Base-by-base conservation (phyloP, 176 grass and related monocot genomes). In the Raddia distichophylla region DNA sequence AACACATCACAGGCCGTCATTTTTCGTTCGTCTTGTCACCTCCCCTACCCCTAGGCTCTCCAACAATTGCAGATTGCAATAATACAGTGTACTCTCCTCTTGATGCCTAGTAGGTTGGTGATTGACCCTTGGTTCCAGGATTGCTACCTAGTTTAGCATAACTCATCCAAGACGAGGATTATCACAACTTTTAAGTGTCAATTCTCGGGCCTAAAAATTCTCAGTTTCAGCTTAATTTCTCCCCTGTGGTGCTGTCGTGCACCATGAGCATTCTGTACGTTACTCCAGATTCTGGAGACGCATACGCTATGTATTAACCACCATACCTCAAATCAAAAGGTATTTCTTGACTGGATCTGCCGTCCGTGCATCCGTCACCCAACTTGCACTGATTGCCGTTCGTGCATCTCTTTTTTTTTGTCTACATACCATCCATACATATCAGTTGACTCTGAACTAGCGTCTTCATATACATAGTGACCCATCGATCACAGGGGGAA, bases 141-240 rank as follows among this genome's bases (percentile, higher is more conserved):
- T 89, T 74, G 64, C 49, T 85, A 81, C 82, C 57, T 89, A 89
- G 87, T n/a, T 70, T 89, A 89, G 82, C 71, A 73, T 78, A 77
- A 85, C 58, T 82, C 82, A 71, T 89, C 32, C 8, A 77, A 89
- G 83, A 85, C 83, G 87, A 81, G 87, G 77, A 77, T 89, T 89
- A 74, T 81, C 87, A 89, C 87, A 89, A 89, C 67, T 89, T 89
- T 89, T 89, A 85, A 89, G 87, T 89, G 87, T 51, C 50, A 53
- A 81, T 89, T 89, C 87, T 89, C 82, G 64, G 0, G n/a, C 66
- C 18, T 77, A 60, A 77, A 77, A 50, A 71, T 85, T 71, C 58
- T 75, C 87, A 7, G 34, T 51, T 64, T 85, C 47, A 85, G 48
- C 64, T 71, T 27, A 49, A 53, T 53, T 76, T 46, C 63, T 46